Base-by-base conservation (phyloP, 495 filamentous ascomycete species). In the Arthonia radiata region DNA sequence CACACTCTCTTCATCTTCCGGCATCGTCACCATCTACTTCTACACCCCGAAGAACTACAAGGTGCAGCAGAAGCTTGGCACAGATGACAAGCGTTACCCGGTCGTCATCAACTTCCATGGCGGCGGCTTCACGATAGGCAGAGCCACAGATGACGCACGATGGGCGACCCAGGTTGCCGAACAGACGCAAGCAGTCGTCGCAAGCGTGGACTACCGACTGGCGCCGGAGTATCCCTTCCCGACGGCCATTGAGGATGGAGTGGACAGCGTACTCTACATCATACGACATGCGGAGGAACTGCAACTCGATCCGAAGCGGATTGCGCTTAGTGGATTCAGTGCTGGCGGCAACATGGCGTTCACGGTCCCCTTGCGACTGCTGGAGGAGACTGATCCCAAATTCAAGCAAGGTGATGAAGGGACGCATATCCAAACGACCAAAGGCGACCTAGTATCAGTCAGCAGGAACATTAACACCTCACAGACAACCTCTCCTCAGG, bases 331-430 rank as follows among this genome's bases (percentile, higher is more conserved):
- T 4, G 82, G 82, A 10, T 94, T 94, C 48, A 80, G 71, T 0
- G 76, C 78, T 2, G 83, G 83, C 2, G 83, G 67, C 8, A 94
- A 92, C 38, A 62, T 90, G 35, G 63, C 68, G 14, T 67, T 91
- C 34, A 82, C 80, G 0, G 68, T 82, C 0, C 71, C 76, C 0
- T 50, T 92, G 12, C 59, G 71, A 13, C 47, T 91, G 1, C 46
- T 58, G 11, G 41, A 52, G 18, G 47, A 60, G 33, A 18, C 11
- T 6, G 11, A 22, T 11, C 19, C 19, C 7, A 11, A 22, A 7
- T 22, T 22, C 11, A 11, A 22, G 19, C 6, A 11, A 11, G 19
- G 25, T 46, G 4, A 39, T 47, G 9, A 34, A 39, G 0, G 41
- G 55, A 27, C 29, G 37, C 14, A 40, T 56, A 34, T 29, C 44